A percentile compares a stretch with the other conserved stretches of the same genome.
Evolutionary conservation across 441 rosid species (phyloP).

Genomic region (Populus hybrid): DNA sequence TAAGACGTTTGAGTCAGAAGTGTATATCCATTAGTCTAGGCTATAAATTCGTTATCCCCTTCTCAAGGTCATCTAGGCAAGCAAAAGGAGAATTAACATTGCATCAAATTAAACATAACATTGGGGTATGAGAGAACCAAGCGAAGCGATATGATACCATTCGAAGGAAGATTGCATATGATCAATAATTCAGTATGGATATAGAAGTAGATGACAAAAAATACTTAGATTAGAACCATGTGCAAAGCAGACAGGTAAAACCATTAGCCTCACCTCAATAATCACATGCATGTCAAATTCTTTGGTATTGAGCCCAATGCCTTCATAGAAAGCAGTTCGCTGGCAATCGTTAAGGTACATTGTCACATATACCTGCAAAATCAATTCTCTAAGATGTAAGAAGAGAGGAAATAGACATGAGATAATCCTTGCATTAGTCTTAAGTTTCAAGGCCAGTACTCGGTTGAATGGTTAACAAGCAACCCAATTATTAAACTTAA

Average conservation of each 20-base stretch:
- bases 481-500: neutral
- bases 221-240: neutral
- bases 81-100: neutral
- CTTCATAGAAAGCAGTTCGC: conserved; percentile 85
- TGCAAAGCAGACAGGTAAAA: neutral
- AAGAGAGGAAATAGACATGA: neutral
- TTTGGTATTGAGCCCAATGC: conserved; percentile 87
- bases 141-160: neutral
- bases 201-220: neutral
- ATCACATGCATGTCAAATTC: conserved; percentile 98
- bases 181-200: neutral
- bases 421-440: neutral
- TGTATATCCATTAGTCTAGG: neutral
- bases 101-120: neutral
- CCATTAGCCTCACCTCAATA: conserved; percentile 65
- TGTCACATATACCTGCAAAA: conserved; percentile 78
- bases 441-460: neutral
- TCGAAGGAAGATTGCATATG: neutral
- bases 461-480: neutral
- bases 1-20: neutral
- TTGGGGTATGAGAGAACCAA: neutral
- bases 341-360: conserved; percentile 97
- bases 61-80: neutral
- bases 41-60: neutral
- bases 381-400: neutral